Percentiles rank a stretch among this genome's conserved stretches.
phyloP scores from a whole-genome alignment of 768 basidiomycete genomes.

The Naganishia vaughanmartiniae region DNA sequence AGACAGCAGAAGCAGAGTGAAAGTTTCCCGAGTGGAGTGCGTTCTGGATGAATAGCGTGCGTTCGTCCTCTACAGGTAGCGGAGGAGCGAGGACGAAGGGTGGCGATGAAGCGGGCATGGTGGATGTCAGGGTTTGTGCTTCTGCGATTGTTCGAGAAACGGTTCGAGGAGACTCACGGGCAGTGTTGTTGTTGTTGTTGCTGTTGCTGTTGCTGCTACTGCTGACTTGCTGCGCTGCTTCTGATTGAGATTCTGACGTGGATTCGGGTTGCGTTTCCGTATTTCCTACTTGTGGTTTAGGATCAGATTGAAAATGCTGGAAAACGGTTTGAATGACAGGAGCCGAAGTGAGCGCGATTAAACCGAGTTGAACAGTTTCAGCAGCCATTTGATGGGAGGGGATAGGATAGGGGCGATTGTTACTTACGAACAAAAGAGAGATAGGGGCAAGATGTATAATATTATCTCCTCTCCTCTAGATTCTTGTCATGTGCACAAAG shows the following conservation, averaged over 20 bases:
- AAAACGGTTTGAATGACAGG: slow-evolving; percentile 50
- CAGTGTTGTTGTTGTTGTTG: background rate
- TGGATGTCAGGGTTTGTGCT: background rate
- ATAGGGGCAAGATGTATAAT: background rate
- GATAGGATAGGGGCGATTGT: background rate
- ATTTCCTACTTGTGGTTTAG: background rate
- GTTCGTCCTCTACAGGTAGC: background rate
- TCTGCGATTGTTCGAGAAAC: background rate
- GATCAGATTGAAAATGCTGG: slow-evolving; percentile 25
- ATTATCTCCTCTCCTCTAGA: background rate
- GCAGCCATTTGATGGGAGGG: slow-evolving; percentile 32
- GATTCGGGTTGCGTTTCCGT: slow-evolving; percentile 1
- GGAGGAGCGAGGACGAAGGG: slow-evolving; percentile 12
- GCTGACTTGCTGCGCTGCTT: too few species aligned
- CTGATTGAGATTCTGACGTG: slow-evolving; percentile 7
- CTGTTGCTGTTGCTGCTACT: too few species aligned
- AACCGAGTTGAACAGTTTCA: slow-evolving; percentile 47
- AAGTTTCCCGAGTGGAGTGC: background rate
- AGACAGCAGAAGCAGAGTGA: background rate
- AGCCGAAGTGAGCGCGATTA: slow-evolving; percentile 46
- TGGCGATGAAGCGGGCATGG: background rate
- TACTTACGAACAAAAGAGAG: background rate
- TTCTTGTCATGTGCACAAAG: background rate
- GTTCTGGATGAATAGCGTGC: slow-evolving; percentile 2
- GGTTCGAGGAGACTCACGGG: slow-evolving; percentile 14